Base-by-base conservation (phyloP, 2,329 filamentous ascomycete genomes). In the Diplocarpon rosae region DNA sequence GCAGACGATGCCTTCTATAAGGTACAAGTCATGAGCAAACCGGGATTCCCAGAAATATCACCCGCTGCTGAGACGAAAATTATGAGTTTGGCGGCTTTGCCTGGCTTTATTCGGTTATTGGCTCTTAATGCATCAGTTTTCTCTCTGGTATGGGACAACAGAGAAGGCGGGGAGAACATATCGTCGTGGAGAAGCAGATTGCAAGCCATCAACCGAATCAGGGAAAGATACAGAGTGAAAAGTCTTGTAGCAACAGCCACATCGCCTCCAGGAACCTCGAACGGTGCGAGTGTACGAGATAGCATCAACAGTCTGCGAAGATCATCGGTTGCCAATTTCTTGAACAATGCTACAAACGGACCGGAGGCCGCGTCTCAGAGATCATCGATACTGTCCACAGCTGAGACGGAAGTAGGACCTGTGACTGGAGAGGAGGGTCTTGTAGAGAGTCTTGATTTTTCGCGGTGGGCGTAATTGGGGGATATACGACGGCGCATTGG, bases 51-150 rank as follows among this genome's bases (percentile, higher is more conserved):
- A 0, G 84, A 90, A 55, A 85, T 96, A 42, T 95, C 89, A 0
- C 85, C 90, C 0, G 88, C 89, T 0, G 83, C 86, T 0, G 84
- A 90, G 51, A 82, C 85, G 8, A 96, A 96, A 63, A 83, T 96
- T 56, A 76, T 98, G 47, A 89, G 83, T 13, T 75, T 90, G 28
- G 80, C 78, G 54, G 86, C 86, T 11, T 71, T 98, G 8, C 85
- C 89, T 0, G 75, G 80, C 9, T 93, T 95, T 60, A 85, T 95
- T 42, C 80, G 92, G 31, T 79, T 95, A 37, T 70, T 96, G 14
- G 87, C 90, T 1, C 75, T 98, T 50, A 96, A 95, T 59, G 89
- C 92, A 0, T 93, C 86, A 12, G 86, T 96, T 8, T 95, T 96
- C 63, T 87, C 85, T 1, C 75, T 83, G 36, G 89, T 95, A n/a